Conservation (phyloP, 1,284 basidiomycete species). For the Coriolopsis trogii region DNA sequence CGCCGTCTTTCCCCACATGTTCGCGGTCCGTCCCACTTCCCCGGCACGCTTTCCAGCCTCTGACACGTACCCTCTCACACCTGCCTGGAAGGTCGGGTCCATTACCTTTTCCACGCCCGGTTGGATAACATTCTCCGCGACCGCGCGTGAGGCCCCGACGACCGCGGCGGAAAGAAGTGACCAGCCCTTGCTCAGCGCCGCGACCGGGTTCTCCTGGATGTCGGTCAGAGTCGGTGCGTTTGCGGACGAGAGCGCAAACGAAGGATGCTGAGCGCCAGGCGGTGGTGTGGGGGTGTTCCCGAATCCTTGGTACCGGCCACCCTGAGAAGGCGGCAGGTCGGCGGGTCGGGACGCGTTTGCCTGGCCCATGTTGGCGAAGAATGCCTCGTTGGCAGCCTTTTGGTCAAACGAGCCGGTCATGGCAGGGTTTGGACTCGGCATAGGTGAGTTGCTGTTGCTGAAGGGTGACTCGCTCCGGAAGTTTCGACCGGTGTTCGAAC, state of each 20-base stretch:
- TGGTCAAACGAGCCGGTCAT: conserved; percentile 50
- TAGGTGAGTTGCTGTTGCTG: conserved; percentile 47
- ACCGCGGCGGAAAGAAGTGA: conserved; percentile 79
- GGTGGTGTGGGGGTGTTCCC: conserved; percentile 70
- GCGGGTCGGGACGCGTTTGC: conserved; percentile 71
- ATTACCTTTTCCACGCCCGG: conserved; percentile 77
- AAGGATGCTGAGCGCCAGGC: conserved; percentile 52
- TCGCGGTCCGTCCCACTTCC: conserved; percentile 60
- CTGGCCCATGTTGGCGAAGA: conserved; percentile 74
- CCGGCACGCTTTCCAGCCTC: conserved; percentile 69
- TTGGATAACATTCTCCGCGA: conserved; percentile 80
- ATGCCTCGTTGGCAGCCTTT: conserved; percentile 76
- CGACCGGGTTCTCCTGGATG: conserved; percentile 78
- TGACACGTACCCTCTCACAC: conserved; percentile 67
- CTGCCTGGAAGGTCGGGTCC: conserved; percentile 78
- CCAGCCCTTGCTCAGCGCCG: conserved; percentile 85
- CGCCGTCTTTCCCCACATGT: conserved; percentile 71
- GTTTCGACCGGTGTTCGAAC: conserved; percentile 47
- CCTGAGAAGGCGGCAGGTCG: conserved; percentile 82
- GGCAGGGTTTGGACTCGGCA: conserved; percentile 34
- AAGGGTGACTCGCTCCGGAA: conserved; percentile 53
- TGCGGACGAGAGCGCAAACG: conserved; percentile 68
- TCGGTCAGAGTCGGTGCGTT: conserved; percentile 72
- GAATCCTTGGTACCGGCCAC: conserved; percentile 85
- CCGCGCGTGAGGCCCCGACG: conserved; percentile 70